Conservation (phyloP, 768 basidiomycete species). For the Tephrocybe sp. region DNA sequence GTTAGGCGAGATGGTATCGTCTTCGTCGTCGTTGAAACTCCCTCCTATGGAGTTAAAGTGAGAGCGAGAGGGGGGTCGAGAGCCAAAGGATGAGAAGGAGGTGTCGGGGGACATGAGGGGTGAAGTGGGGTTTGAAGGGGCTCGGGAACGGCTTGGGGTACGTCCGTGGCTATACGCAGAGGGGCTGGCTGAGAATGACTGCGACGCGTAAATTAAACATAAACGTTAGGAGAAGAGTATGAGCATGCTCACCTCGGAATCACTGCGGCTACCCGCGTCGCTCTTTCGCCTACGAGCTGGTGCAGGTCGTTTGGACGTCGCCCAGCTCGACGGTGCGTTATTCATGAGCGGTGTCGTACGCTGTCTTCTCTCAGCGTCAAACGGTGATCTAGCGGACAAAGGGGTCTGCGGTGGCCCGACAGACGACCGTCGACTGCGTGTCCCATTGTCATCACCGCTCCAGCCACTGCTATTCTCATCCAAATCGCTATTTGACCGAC, state of each 20-base stretch:
- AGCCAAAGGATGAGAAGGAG: slow-evolving; percentile 30
- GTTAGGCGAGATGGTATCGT: slow-evolving; percentile 28
- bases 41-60: slow-evolving; percentile 48
- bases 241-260: slow-evolving; percentile 62
- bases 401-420: slow-evolving; percentile 53
- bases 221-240: slow-evolving; percentile 11
- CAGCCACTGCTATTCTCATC: slow-evolving; percentile 39
- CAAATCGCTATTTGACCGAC: slow-evolving; percentile 29
- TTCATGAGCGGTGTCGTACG: slow-evolving; percentile 61
- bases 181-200: slow-evolving; percentile 41
- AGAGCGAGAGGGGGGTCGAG: slow-evolving; percentile 50
- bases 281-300: slow-evolving; percentile 72
- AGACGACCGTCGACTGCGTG: slow-evolving; percentile 53
- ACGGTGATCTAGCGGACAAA: slow-evolving; percentile 54
- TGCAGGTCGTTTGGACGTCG: slow-evolving; percentile 54
- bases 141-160: slow-evolving; percentile 49
- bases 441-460: slow-evolving; percentile 52
- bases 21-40: slow-evolving; percentile 33
- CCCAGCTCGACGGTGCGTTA: slow-evolving; percentile 74
- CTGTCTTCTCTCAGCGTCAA: slow-evolving; percentile 69
- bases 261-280: slow-evolving; percentile 71
- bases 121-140: slow-evolving; percentile 73
- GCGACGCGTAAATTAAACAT: slow-evolving; percentile 2
- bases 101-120: slow-evolving; percentile 31
- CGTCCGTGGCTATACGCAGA: slow-evolving; percentile 43